A percentile compares a stretch with the other conserved stretches of the same genome.
phyloP scores from a whole-genome alignment of 306 rosid species.

The Ziziphus jujuba region DNA sequence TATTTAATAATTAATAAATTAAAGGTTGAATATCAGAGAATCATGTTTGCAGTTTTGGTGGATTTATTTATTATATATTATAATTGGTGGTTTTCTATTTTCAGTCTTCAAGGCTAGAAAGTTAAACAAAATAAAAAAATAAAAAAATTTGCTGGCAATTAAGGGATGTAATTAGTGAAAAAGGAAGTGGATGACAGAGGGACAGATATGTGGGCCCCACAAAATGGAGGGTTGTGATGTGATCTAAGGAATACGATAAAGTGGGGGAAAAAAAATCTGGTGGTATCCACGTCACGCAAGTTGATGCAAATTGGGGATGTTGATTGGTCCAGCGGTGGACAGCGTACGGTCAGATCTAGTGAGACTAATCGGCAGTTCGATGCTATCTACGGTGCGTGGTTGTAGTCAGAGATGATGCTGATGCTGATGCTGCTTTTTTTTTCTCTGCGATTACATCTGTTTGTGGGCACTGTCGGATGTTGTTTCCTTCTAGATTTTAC shows the following conservation, averaged over 20 bases:
- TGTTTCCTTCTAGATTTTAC: background rate
- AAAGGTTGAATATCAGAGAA: constrained; percentile 1
- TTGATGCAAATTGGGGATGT: background rate
- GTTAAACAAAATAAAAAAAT: no score
- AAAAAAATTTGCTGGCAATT: background rate
- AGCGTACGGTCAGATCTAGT: constrained; percentile 41
- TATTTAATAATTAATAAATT: background rate
- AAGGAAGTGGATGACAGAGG: constrained; percentile 40
- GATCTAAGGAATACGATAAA: background rate
- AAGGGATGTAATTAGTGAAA: constrained; percentile 1
- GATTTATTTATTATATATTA: background rate
- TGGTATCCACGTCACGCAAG: background rate
- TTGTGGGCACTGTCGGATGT: background rate
- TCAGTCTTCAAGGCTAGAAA: no score
- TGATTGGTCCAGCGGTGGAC: constrained; percentile 21
- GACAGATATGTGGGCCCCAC: constrained; percentile 15
- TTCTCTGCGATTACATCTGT: background rate
- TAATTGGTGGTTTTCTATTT: background rate
- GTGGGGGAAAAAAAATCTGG: background rate
- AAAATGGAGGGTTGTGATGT: constrained; percentile 19
- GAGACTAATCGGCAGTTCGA: background rate
- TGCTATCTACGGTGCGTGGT: constrained; percentile 11
- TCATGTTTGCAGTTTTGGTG: background rate
- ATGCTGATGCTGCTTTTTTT: no score
- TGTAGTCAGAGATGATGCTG: background rate